phyloP scores from a whole-genome alignment of 1,139 yeast genomes.

The Geotrichum candidum region DNA sequence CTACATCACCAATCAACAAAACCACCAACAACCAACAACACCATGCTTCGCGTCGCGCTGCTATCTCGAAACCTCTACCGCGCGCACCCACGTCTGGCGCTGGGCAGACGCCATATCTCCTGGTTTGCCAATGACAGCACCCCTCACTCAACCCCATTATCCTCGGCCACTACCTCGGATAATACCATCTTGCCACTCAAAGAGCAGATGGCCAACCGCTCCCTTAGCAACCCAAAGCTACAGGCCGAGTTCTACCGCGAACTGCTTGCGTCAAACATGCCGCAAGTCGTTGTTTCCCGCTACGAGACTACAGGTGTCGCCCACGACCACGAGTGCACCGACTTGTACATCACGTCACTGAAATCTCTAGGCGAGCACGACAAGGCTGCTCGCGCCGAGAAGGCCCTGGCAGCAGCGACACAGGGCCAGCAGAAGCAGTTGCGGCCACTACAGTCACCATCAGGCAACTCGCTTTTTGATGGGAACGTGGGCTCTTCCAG shows the following conservation, averaged over 20 bases:
- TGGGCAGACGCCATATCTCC: background rate
- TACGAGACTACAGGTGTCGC: constrained; percentile 91
- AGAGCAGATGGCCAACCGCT: constrained; percentile 78
- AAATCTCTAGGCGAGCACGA: constrained; percentile 68
- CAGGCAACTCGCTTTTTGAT: background rate
- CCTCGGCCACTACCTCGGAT: background rate
- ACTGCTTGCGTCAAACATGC: constrained; percentile 71
- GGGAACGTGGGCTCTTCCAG: constrained; percentile 35
- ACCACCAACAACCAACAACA: background rate
- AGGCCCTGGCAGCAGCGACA: constrained; percentile 16
- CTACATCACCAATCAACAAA: background rate
- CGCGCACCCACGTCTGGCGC: background rate
- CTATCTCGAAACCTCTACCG: background rate
- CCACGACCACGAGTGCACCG: constrained; percentile 67
- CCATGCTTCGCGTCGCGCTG: background rate
- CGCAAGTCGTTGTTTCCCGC: constrained; percentile 86
- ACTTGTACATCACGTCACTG: constrained; percentile 72
- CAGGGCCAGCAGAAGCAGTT: background rate
- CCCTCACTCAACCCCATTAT: background rate
- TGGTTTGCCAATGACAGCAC: background rate
- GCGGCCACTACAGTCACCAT: background rate
- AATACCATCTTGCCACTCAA: background rate
- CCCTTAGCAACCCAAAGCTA: constrained; percentile 55
- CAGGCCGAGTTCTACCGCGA: constrained; percentile 80
- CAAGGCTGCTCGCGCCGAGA: constrained; percentile 55